phyloP scores from a whole-genome alignment of 1,284 basidiomycete species.

The Trichosporon ovoides region DNA sequence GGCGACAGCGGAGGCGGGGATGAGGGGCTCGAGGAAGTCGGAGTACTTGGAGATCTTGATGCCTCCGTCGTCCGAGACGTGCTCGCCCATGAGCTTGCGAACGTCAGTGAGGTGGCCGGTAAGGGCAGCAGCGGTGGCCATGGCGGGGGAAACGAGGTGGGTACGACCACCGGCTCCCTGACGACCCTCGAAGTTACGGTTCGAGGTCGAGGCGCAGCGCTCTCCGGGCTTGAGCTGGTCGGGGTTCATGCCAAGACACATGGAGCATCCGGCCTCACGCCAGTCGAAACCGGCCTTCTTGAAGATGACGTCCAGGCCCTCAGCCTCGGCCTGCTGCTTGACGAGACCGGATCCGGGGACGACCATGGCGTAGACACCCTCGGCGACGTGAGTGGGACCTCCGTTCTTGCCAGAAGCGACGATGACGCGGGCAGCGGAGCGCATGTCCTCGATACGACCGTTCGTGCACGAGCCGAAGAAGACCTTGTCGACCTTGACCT shows the following conservation, averaged over 20 bases:
- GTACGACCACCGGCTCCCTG: constrained; percentile 90
- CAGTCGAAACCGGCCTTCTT: constrained; percentile 94
- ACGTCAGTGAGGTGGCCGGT: constrained; percentile 85
- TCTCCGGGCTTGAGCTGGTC: constrained; percentile 85
- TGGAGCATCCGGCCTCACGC: constrained; percentile 95
- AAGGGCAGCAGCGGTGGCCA: constrained; percentile 91
- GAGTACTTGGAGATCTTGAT: constrained; percentile 64
- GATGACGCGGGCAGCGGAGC: constrained; percentile 79
- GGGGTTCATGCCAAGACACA: constrained; percentile 98
- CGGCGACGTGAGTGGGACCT: constrained; percentile 60
- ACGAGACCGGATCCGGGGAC: constrained; percentile 92
- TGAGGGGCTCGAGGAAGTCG: constrained; percentile 71
- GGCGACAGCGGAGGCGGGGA: constrained; percentile 57
- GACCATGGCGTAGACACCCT: constrained; percentile 82
- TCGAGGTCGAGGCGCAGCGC: constrained; percentile 92
- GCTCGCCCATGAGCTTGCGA: constrained; percentile 65
- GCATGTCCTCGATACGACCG: constrained; percentile 90
- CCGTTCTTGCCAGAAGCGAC: constrained; percentile 51
- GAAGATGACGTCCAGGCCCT: constrained; percentile 85
- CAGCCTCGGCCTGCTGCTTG: constrained; percentile 90
- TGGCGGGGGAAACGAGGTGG: constrained; percentile 87
- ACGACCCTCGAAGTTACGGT: constrained; percentile 92
- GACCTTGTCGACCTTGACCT: constrained; percentile 82
- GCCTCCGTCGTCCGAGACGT: constrained; percentile 50
- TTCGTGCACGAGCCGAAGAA: constrained; percentile 98